Evolutionary conservation across 371 early-diverging fungal species (phyloP), one percentile per base, ranked within the genome.

Genomic region (Nematocida sp.): DNA sequence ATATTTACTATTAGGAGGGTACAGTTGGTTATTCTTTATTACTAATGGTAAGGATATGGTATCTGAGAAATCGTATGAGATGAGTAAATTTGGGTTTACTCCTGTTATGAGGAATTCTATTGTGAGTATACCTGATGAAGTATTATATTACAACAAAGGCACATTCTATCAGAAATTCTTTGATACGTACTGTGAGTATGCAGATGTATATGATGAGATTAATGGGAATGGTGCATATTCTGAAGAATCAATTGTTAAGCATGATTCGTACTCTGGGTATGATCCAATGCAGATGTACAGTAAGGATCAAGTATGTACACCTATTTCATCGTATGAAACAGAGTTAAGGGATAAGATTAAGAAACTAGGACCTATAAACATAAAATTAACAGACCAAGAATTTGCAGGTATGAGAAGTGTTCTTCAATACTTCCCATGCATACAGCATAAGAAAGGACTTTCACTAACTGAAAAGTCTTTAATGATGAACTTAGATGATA

Each of bases 151-250:
- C 6, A 13, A 11, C 7, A 67, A 27, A 46, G 27, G 54, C 56
- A 66, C n/a, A 1, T 75, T 67, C 69, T 75, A 75, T 45, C 45
- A 67, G 69, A 47, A 40, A 20, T 75, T 52, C 54, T 72, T 75
- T 18, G 56, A 66, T 42, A 4, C 56, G 15, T 75, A 75, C 76
- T 75, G 76, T 69, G 60, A 67, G 20, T 23, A 69, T 11, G 40
- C 56, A 55, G 56, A 27, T 7, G 50, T 75, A 13, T 57, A 69
- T 44, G 13, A 25, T 11, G 18, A 45, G 5, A 11, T 75, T 7
- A 27, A 67, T 42, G 44, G 25, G n/a, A 45, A 33, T 18, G 66
- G 66, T 15, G 76, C 44, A n/a, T 75, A 18, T 44, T 42, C 42
- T 40, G 44, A 64, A 42, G 27, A 64, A n/a, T 27, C 25, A 55